Percentiles rank a stretch among this genome's conserved stretches.
These are phyloP conservation scores for Suillus occidentalis DNA, from an alignment of 768 basidiomycete genomes.

Conservation along the genomic window DNA sequence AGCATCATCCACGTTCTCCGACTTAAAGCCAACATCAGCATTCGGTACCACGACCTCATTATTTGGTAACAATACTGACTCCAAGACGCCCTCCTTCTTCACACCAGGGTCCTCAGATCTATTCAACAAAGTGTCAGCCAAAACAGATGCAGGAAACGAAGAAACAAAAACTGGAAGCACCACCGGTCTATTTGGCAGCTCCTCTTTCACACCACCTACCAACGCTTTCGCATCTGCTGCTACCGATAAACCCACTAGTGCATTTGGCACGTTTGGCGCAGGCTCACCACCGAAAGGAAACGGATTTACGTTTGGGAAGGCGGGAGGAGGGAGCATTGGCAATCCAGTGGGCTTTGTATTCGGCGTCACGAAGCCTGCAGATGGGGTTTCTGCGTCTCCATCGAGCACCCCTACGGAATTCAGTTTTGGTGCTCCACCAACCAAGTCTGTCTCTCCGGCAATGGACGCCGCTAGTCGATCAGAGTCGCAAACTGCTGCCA, in stretches of 20 bases:
- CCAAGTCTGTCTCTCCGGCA: constrained; percentile 23
- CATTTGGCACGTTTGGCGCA: constrained; percentile 26
- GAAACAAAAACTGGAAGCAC: background rate
- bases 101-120: constrained; percentile 9
- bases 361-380: constrained; percentile 19
- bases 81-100: constrained; percentile 15
- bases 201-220: constrained; percentile 13
- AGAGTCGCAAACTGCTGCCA: constrained; percentile 32
- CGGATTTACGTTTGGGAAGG: constrained; percentile 31
- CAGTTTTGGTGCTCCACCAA: constrained; percentile 21
- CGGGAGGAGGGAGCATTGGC: constrained; percentile 49
- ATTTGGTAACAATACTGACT: constrained; percentile 25
- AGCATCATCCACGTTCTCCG: constrained; percentile 18
- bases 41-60: constrained; percentile 23
- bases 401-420: constrained; percentile 19
- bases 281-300: constrained; percentile 25
- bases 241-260: constrained; percentile 25
- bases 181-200: constrained; percentile 21
- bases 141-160: constrained; percentile 17
- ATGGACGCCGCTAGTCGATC: constrained; percentile 24
- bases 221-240: constrained; percentile 20
- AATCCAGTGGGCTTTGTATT: constrained; percentile 65
- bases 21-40: constrained; percentile 25
- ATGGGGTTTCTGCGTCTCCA: constrained; percentile 17
- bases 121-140: constrained; percentile 7